Percentiles rank a stretch among this genome's conserved stretches.
These are phyloP conservation scores for Pelargonium australe DNA, from an alignment of 441 rosid genomes.

Conservation along the genomic window DNA sequence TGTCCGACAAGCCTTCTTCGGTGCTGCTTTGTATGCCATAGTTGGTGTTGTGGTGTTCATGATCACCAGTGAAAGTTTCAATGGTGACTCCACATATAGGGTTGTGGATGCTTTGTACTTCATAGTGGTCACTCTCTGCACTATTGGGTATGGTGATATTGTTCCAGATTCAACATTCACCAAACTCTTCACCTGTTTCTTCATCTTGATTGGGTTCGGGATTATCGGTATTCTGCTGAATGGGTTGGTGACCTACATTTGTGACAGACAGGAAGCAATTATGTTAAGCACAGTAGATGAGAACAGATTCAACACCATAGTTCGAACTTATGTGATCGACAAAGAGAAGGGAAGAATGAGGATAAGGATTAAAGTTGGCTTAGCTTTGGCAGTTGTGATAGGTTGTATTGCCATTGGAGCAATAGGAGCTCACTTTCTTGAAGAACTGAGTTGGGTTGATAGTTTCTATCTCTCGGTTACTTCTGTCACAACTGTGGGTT, in stretches of 20 bases:
- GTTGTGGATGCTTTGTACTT: conserved; percentile 59
- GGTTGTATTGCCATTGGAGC: conserved; percentile 49
- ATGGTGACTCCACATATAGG: conserved; percentile 33
- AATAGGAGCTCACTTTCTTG: conserved; percentile 36
- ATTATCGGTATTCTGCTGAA: conserved; percentile 51
- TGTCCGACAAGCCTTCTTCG: conserved; percentile 48
- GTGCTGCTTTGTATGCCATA: conserved; percentile 34
- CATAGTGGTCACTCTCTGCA: conserved; percentile 60
- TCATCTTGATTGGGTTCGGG: conserved; percentile 56
- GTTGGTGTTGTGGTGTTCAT: conserved; percentile 32
- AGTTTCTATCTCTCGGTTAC: conserved; percentile 60
- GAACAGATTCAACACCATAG: conserved; percentile 37
- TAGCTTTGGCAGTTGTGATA: conserved; percentile 45
- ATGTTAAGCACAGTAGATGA: conserved; percentile 50
- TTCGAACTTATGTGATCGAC: conserved; percentile 46
- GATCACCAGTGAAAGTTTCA: conserved; percentile 31
- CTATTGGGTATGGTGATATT: conserved; percentile 66
- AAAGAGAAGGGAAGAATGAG: conserved; percentile 61
- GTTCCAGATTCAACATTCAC: conserved; percentile 51
- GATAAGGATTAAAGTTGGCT: conserved; percentile 45
- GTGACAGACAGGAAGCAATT: conserved; percentile 56
- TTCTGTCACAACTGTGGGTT: conserved; percentile 66
- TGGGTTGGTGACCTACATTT: conserved; percentile 57
- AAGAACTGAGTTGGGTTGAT: conserved; percentile 47
- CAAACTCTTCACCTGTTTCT: conserved; percentile 45